phyloP scores from a whole-genome alignment of 371 early-diverging fungal species.

The Mucor mucedo region DNA sequence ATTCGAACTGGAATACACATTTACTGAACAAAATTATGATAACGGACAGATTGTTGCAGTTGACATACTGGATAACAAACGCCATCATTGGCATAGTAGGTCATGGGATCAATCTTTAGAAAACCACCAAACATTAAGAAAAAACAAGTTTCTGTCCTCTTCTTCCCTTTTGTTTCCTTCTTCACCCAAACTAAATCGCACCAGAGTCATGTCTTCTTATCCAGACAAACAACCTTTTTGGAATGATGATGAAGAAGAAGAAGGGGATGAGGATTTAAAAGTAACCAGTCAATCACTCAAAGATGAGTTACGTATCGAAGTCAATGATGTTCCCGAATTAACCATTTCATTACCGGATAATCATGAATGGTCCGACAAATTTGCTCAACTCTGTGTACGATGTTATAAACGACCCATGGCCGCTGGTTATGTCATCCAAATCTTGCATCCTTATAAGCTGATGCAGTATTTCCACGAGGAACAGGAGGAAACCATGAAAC shows the following conservation, averaged over 20 bases:
- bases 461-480: slow-evolving; percentile 28
- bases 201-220: slow-evolving; percentile 16
- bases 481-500: slow-evolving; percentile 4
- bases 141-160: slow-evolving; percentile 31
- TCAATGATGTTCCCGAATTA: slow-evolving; percentile 2
- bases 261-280: neutral
- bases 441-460: slow-evolving; percentile 35
- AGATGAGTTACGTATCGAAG: slow-evolving; percentile 17
- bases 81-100: slow-evolving; percentile 24
- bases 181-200: slow-evolving; percentile 18
- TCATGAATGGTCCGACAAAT: slow-evolving; percentile 30
- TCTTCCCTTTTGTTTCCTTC: slow-evolving; percentile 27
- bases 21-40: slow-evolving; percentile 4
- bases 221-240: slow-evolving; percentile 12
- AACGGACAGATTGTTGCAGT: slow-evolving; percentile 7
- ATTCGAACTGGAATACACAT: slow-evolving; percentile 16
- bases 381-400: slow-evolving; percentile 41
- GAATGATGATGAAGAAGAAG: slow-evolving; percentile 1
- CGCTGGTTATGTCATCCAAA: slow-evolving; percentile 21
- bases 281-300: neutral
- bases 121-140: slow-evolving; percentile 20
- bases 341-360: slow-evolving; percentile 11
- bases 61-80: slow-evolving; percentile 12
- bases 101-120: slow-evolving; percentile 37
- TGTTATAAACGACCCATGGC: slow-evolving; percentile 24